Conservation (phyloP, 1,284 basidiomycete species). For the Ustilago vetiveriae region DNA sequence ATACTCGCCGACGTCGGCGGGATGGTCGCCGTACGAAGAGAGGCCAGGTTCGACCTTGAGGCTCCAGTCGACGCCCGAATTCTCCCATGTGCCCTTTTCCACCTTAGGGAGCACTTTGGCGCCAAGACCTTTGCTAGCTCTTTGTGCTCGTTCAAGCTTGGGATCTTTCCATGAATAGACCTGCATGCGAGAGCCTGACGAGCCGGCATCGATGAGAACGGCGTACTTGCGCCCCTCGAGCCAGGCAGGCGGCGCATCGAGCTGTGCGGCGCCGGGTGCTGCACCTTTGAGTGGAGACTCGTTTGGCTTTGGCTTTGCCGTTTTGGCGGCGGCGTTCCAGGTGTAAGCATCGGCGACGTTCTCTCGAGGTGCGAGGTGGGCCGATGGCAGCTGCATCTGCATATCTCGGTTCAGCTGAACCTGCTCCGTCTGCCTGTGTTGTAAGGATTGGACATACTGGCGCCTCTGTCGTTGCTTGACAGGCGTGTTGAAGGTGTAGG, state of each 20-base stretch:
- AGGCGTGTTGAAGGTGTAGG: slow-evolving; percentile 42
- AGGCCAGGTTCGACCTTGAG: slow-evolving; percentile 94
- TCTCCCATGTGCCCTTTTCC: slow-evolving; percentile 87
- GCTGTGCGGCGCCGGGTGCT: slow-evolving; percentile 38
- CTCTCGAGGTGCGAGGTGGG: slow-evolving; percentile 11
- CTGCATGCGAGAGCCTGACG: slow-evolving; percentile 92
- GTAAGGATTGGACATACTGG: not conserved
- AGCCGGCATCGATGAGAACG: slow-evolving; percentile 96
- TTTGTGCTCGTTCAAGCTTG: slow-evolving; percentile 69
- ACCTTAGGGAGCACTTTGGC: slow-evolving; percentile 77
- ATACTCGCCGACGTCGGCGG: slow-evolving; percentile 78
- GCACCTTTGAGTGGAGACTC: slow-evolving; percentile 44
- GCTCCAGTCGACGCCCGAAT: slow-evolving; percentile 76
- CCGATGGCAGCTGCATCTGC: slow-evolving; percentile 1
- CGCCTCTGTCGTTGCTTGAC: slow-evolving; percentile 26
- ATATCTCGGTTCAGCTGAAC: slow-evolving; percentile 14
- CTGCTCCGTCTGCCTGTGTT: slow-evolving; percentile 1
- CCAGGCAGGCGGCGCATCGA: slow-evolving; percentile 42
- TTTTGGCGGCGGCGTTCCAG: slow-evolving; percentile 47
- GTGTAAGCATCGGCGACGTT: slow-evolving; percentile 43
- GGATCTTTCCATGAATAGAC: slow-evolving; percentile 97
- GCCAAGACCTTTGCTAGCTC: slow-evolving; percentile 53
- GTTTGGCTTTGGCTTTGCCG: slow-evolving; percentile 23
- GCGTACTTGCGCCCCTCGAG: slow-evolving; percentile 74
- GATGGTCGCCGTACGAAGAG: slow-evolving; percentile 80